phyloP scores from a whole-genome alignment of 257 asterid genomes.

The Solanum sejunctum region DNA sequence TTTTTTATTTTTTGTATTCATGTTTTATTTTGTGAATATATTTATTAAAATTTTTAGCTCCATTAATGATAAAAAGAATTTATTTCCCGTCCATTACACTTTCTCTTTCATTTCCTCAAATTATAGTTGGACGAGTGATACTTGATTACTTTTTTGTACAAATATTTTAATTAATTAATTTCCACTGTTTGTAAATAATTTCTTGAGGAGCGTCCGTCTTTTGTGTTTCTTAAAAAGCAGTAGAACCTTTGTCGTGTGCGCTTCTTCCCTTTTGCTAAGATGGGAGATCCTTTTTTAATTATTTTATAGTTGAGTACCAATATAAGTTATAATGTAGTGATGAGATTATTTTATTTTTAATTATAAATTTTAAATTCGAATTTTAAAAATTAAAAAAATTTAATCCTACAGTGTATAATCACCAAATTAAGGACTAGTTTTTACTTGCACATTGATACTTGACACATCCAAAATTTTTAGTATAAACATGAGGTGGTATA shows the following conservation, averaged over 20 bases:
- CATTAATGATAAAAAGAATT: no score
- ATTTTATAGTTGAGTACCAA: background rate
- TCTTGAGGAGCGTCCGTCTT: background rate
- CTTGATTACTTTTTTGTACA: background rate
- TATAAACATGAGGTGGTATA: no score
- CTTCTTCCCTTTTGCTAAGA: background rate
- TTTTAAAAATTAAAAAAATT: no score
- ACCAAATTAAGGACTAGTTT: background rate
- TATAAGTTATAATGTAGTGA: fast-evolving
- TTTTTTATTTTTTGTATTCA: no score
- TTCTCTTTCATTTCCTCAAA: background rate
- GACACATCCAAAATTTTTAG: no score
- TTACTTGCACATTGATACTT: background rate
- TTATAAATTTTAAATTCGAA: no score
- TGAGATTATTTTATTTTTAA: no score
- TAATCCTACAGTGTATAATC: background rate
- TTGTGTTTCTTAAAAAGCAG: conserved; percentile 9
- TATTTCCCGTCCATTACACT: no score
- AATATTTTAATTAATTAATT: background rate
- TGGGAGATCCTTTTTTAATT: background rate
- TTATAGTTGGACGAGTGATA: background rate
- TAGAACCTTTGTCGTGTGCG: conserved; percentile 36
- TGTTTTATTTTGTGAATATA: background rate
- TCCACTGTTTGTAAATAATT: background rate
- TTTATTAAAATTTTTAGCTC: no score